Base-by-base conservation (phyloP, 176 grass and related monocot species). In the Melocanna baccifera region DNA sequence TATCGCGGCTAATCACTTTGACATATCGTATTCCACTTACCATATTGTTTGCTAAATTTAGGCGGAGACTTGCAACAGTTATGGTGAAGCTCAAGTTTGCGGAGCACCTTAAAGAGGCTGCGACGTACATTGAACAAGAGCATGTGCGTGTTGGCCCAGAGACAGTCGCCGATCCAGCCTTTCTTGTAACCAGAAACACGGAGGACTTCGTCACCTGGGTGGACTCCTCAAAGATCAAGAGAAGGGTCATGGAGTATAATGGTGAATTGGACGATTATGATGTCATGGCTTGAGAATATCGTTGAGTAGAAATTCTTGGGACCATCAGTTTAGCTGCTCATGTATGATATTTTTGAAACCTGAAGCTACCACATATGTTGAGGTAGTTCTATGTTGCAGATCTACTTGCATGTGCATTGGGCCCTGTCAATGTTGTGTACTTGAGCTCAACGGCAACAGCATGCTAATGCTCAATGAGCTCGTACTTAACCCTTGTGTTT, bases 181-280 rank as follows among this genome's bases (percentile, higher is more conserved):
- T 91, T 71, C 91, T 95, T 43, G 96, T 96, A 51, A 98, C 93
- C 1, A 94, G 88, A 85, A 98, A 98, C 92, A 92, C 95, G 96
- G 91, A 98, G 77, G 96, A 98, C 73, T 98, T 98, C 63, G 81
- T 98, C 46, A 94, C 93, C 45, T 98, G 93, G 91, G 91, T 95
- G 42, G 93, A 98, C 78, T 95, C 87, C 55, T 98, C 89, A 22
- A 94, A 95, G 89, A 98, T 98, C 73, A 95, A 92, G 81, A 84
- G 53, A 59, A 92, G 84, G 51, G 74, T 94, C 75, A 47, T 87
- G 77, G 73, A 78, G 53, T 99, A 96, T 46, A 99, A 92, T 77
- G 87, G 90, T 26, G 75, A 58, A 46, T 80, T 92, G 72, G 87
- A 98, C 80, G 91, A 98, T 68, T 95, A 86, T 29, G 96, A 98